Conservation (phyloP, 2,329 filamentous ascomycete species). For the Alternaria gaisen region DNA sequence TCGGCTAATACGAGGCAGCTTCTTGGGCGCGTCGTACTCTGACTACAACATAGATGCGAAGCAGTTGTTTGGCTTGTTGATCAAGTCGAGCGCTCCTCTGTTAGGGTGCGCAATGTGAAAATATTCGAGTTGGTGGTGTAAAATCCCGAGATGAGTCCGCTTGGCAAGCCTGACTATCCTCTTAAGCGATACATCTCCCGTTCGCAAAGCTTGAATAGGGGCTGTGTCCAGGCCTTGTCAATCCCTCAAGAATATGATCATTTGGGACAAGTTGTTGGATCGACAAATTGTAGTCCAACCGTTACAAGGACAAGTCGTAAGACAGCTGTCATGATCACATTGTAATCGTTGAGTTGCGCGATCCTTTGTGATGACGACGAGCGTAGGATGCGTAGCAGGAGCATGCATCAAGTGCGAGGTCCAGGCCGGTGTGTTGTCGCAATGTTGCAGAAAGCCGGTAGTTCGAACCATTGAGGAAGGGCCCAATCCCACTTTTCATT, state of each 20-base stretch:
- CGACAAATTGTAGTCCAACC: background rate
- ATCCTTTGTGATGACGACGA: slow-evolving; percentile 5
- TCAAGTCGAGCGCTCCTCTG: slow-evolving; percentile 6
- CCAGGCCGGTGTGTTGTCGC: slow-evolving; percentile 24
- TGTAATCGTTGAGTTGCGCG: background rate
- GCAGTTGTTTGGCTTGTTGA: slow-evolving; percentile 15
- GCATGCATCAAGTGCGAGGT: slow-evolving; percentile 26
- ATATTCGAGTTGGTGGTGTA: slow-evolving; percentile 3
- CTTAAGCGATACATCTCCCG: slow-evolving; percentile 31
- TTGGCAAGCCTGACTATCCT: slow-evolving; percentile 38
- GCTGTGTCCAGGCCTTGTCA: slow-evolving; percentile 22
- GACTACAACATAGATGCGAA: slow-evolving; percentile 1
- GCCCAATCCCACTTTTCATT: slow-evolving; percentile 40
- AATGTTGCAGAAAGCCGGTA: slow-evolving; percentile 22
- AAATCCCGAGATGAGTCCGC: slow-evolving; percentile 31
- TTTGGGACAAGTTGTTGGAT: background rate
- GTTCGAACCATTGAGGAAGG: slow-evolving; percentile 28
- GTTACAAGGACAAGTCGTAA: slow-evolving; percentile 5
- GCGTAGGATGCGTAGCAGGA: slow-evolving; percentile 22
- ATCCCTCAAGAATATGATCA: slow-evolving; percentile 1
- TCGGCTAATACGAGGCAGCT: slow-evolving; percentile 25
- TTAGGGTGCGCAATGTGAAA: slow-evolving; percentile 2
- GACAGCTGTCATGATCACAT: slow-evolving; percentile 5
- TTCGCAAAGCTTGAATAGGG: slow-evolving; percentile 37
- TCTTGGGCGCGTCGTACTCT: slow-evolving; percentile 21